phyloP scores from a whole-genome alignment of 345 rosid species.

The Cochlearia excelsa region DNA sequence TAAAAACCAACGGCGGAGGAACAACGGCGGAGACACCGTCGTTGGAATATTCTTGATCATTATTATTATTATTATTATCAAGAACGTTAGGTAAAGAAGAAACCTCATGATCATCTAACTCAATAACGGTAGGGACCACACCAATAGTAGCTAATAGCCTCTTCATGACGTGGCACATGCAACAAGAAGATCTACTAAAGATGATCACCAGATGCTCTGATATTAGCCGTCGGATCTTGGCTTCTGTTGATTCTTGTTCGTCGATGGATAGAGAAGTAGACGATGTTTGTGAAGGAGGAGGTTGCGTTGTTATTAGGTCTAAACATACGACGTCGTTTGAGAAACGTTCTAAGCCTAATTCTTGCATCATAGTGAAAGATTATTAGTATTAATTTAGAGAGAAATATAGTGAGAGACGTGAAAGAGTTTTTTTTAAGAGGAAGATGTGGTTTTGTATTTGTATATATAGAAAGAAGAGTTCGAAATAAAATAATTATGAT shows the following conservation, averaged over 20 bases:
- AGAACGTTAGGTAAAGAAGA: slow-evolving; percentile 47
- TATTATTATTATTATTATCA: background rate
- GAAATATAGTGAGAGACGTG: slow-evolving; percentile 9
- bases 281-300: slow-evolving; percentile 40
- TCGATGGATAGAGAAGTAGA: slow-evolving; percentile 65
- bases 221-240: slow-evolving; percentile 75
- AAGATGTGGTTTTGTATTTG: slow-evolving; percentile 33
- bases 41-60: slow-evolving; percentile 21
- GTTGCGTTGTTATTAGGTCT: slow-evolving; percentile 34
- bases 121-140: slow-evolving; percentile 87
- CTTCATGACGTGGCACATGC: slow-evolving; percentile 97
- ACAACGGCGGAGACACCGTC: slow-evolving; percentile 24
- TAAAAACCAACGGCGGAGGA: slow-evolving; percentile 61
- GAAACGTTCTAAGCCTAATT: slow-evolving; percentile 49
- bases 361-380: slow-evolving; percentile 53
- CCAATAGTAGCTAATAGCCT: slow-evolving; percentile 72
- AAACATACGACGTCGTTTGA: slow-evolving; percentile 43
- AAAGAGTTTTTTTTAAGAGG: slow-evolving; percentile 11
- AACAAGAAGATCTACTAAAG: slow-evolving; percentile 82
- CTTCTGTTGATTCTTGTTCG: slow-evolving; percentile 66
- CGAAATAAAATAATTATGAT: background rate
- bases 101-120: slow-evolving; percentile 84
- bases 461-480: slow-evolving; percentile 32
- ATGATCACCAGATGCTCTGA: slow-evolving; percentile 89
- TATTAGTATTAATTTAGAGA: background rate